Conservation (phyloP, 139 green algal genomes). For the Picochlorum sp. region DNA sequence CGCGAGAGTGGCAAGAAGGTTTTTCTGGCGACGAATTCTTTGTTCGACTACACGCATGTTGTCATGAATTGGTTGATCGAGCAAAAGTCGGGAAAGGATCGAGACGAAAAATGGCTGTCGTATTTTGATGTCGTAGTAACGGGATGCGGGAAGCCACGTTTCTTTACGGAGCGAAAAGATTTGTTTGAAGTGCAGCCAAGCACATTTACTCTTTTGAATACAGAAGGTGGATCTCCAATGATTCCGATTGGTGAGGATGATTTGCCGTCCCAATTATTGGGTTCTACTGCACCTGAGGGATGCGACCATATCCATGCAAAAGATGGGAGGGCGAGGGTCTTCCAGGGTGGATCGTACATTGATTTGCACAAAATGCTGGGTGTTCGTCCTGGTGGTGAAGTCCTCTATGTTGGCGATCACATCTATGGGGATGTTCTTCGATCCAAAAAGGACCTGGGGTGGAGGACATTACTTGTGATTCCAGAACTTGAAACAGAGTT, state of each 20-base stretch:
- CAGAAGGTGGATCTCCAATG: slow-evolving; percentile 77
- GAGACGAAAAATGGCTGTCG: slow-evolving; percentile 63
- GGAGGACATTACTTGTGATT: slow-evolving; percentile 96
- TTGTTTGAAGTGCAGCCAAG: slow-evolving; percentile 58
- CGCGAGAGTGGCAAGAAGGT: slow-evolving; percentile 50
- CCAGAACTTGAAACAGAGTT: slow-evolving; percentile 88
- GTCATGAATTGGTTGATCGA: slow-evolving; percentile 91
- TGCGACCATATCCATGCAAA: neutral
- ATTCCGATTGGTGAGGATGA: slow-evolving; percentile 70
- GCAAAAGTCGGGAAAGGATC: slow-evolving; percentile 27
- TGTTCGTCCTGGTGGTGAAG: slow-evolving; percentile 50
- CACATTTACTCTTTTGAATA: slow-evolving; percentile 71
- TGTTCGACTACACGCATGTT: slow-evolving; percentile 98
- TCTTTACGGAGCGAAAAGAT: slow-evolving; percentile 56
- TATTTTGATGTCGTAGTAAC: slow-evolving; percentile 88
- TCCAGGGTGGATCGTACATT: slow-evolving; percentile 65
- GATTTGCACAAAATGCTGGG: slow-evolving; percentile 88
- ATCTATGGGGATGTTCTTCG: slow-evolving; percentile 80
- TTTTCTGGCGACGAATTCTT: slow-evolving; percentile 93
- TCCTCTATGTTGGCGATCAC: slow-evolving; percentile 73
- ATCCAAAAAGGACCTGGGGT: slow-evolving; percentile 77
- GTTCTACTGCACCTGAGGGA: slow-evolving; percentile 2
- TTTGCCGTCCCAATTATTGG: slow-evolving; percentile 33
- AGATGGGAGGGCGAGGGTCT: slow-evolving; percentile 31
- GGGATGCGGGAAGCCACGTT: slow-evolving; percentile 71